Conservation (phyloP, 352 stramenopile genomes). For the Phytophthora boehmeriae region DNA sequence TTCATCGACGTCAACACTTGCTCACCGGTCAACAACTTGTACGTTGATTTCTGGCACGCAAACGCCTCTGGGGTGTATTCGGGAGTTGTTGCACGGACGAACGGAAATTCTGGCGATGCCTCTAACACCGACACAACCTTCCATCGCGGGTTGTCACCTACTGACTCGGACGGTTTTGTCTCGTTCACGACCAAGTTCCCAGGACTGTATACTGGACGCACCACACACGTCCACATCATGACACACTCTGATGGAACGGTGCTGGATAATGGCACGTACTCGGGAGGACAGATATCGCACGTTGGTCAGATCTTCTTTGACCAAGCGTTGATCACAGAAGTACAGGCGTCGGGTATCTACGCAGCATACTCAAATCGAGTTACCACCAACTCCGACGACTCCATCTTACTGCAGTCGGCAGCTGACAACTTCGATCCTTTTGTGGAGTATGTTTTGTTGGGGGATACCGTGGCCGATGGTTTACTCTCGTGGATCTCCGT, state of each 20-base stretch:
- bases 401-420: slow-evolving; percentile 12
- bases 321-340: slow-evolving; percentile 26
- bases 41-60: slow-evolving; percentile 25
- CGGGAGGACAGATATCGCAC: slow-evolving; percentile 17
- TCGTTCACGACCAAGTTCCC: slow-evolving; percentile 33
- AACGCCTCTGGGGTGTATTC: slow-evolving; percentile 25
- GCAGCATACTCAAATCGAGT: slow-evolving; percentile 11
- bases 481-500: slow-evolving; percentile 30
- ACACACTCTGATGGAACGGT: slow-evolving; percentile 18
- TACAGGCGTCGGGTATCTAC: slow-evolving; percentile 21
- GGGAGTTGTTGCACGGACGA: slow-evolving; percentile 21
- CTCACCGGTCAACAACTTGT: slow-evolving; percentile 20
- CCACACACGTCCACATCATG: slow-evolving; percentile 30
- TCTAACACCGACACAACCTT: slow-evolving; percentile 24
- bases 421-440: slow-evolving; percentile 27
- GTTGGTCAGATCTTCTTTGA: slow-evolving; percentile 33
- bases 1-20: slow-evolving; percentile 32
- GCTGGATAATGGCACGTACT: slow-evolving; percentile 23
- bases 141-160: slow-evolving; percentile 21
- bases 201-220: slow-evolving; percentile 18
- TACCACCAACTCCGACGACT: slow-evolving; percentile 25
- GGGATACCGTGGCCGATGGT: slow-evolving; percentile 16
- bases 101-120: slow-evolving; percentile 20
- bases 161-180: slow-evolving; percentile 22
- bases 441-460: slow-evolving; percentile 16